Evolutionary conservation across 2,329 filamentous ascomycete species (phyloP).

Genomic region (Fusarium anguioides): DNA sequence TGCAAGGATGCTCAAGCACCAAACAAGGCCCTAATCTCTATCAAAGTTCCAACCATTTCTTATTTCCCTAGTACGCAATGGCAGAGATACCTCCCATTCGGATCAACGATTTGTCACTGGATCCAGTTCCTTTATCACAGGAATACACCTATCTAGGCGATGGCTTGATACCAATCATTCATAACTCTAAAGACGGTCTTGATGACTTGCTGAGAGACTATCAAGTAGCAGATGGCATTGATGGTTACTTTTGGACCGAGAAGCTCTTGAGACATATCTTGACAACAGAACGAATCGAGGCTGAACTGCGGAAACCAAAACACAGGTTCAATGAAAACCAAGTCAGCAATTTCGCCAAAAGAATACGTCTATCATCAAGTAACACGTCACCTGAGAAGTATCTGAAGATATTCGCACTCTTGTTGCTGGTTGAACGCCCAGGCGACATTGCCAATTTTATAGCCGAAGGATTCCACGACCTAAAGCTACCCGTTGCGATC

Average conservation of each 20-base stretch:
- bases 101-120: too few species aligned
- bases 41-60: too few species aligned
- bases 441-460: background rate
- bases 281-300: background rate
- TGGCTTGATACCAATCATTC: background rate
- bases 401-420: background rate
- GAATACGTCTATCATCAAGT: background rate
- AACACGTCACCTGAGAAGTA: too few species aligned
- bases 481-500: background rate
- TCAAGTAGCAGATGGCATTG: background rate
- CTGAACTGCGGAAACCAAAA: background rate
- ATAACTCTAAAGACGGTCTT: background rate
- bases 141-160: background rate
- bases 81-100: too few species aligned
- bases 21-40: too few species aligned
- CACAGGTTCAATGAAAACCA: background rate
- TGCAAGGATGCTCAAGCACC: too few species aligned
- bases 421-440: background rate
- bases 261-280: conserved; percentile 1
- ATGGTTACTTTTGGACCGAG: background rate
- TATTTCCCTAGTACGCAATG: too few species aligned
- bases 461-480: background rate
- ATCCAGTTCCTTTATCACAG: too few species aligned
- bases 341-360: background rate
- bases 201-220: background rate